Conservation (phyloP, 169 alveolate genomes). For the Eimeria falciformis region DNA sequence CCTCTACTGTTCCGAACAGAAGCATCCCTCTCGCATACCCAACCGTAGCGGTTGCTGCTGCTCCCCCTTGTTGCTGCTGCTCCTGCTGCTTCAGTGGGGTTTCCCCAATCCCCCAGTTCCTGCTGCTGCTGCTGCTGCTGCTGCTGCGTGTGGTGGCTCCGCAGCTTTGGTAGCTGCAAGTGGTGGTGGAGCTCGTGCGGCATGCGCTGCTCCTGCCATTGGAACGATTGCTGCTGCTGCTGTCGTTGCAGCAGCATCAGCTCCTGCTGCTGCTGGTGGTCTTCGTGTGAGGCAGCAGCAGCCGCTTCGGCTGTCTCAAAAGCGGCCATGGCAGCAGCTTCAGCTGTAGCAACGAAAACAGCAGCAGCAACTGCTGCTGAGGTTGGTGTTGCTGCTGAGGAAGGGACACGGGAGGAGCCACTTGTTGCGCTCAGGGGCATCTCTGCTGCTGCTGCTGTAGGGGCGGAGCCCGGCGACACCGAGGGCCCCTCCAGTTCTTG, state of each 20-base stretch:
- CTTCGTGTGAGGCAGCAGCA: conserved; percentile 13
- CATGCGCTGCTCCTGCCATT: neutral
- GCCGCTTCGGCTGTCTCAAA: neutral
- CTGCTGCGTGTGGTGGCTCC: conserved; percentile 22
- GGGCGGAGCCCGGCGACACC: conserved; percentile 1
- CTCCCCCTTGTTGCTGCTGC: conserved; percentile 30
- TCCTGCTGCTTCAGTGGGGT: neutral
- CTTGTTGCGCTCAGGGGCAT: neutral
- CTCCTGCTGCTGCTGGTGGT: conserved; percentile 43
- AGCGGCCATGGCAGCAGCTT: conserved; percentile 16
- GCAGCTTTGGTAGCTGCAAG: conserved; percentile 3
- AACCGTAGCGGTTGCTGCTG: too few species aligned
- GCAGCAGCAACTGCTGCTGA: conserved; percentile 52
- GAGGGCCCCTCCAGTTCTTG: neutral
- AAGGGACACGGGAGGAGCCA: conserved; percentile 9
- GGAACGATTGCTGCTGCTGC: conserved; percentile 31
- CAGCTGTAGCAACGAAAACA: conserved; percentile 20
- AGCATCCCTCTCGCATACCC: too few species aligned
- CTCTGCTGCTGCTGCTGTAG: conserved; percentile 45
- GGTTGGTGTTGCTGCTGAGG: conserved; percentile 54
- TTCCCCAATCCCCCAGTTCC: neutral
- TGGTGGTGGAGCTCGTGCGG: neutral
- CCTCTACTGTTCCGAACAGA: too few species aligned
- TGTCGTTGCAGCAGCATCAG: neutral
- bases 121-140: neutral